Percentiles rank a stretch among this genome's conserved stretches.
Conservation (phyloP, 179 eudicot genomes). For the Beta corolliflora region DNA sequence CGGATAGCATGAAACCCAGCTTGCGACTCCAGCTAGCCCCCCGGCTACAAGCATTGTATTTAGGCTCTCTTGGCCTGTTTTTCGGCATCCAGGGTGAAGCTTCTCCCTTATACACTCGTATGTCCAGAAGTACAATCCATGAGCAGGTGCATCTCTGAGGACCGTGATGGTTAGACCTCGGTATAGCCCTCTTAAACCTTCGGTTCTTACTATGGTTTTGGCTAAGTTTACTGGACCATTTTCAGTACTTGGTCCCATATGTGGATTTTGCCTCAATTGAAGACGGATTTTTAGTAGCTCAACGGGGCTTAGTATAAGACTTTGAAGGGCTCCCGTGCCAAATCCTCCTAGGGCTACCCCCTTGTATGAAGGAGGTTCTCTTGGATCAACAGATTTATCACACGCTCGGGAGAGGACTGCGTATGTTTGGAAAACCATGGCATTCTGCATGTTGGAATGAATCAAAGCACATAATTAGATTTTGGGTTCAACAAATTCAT, state of each 20-base stretch:
- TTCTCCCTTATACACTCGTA: slow-evolving; percentile 72
- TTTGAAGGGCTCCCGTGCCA: slow-evolving; percentile 88
- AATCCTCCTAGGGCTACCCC: slow-evolving; percentile 73
- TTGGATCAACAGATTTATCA: slow-evolving; percentile 44
- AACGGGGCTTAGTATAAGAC: slow-evolving; percentile 68
- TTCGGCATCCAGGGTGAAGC: slow-evolving; percentile 86
- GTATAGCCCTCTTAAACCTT: slow-evolving; percentile 71
- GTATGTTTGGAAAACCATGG: slow-evolving; percentile 83
- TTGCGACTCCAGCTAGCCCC: slow-evolving; percentile 89
- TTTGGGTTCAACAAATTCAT: no score
- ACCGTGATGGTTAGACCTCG: slow-evolving; percentile 75
- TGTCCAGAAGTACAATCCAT: slow-evolving; percentile 76
- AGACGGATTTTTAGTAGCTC: slow-evolving; percentile 86
- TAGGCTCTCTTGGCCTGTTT: slow-evolving; percentile 59
- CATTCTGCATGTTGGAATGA: slow-evolving; percentile 61
- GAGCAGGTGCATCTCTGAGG: slow-evolving; percentile 84
- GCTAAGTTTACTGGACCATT: slow-evolving; percentile 62
- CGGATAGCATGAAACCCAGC: slow-evolving; percentile 88
- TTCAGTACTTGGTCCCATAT: slow-evolving; percentile 5
- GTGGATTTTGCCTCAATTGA: slow-evolving; percentile 50
- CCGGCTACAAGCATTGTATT: slow-evolving; percentile 84
- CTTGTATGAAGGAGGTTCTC: slow-evolving; percentile 77
- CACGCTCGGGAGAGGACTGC: slow-evolving; percentile 70
- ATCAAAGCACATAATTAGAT: background rate
- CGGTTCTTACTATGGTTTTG: slow-evolving; percentile 47